Evolutionary conservation across 345 rosid genomes (phyloP), one percentile per base, ranked within the genome.

Genomic region (Anastatica hierochuntica): DNA sequence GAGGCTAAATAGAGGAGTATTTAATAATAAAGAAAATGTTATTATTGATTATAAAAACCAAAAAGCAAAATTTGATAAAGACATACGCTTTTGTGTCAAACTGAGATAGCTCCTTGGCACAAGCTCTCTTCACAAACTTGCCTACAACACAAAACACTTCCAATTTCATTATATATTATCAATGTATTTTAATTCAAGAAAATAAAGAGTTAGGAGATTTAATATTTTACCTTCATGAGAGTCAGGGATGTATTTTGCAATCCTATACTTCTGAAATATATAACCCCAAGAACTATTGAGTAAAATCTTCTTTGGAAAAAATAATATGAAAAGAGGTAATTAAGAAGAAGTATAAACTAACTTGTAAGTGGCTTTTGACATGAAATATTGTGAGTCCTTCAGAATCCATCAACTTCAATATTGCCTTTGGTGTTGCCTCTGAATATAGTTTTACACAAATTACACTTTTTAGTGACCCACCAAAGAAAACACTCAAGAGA

Each of bases 301-400:
- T 15, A 36, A 19, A 27, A 36, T 17, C 4, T 49, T 34, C 39
- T 35, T 16, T 34, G 7, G 13, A 17, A 35, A 17, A 34, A 15
- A 29, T 2, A 5, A 33, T 23, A 14, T 0, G 12, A 2, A 14
- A 14, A 36, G 1, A 43, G 6, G 33, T 4, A 7, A 29, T 8
- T 7, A 5, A 49, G 34, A 34, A 49, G 53, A 49, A 37, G 37
- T 51, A 14, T 7, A 50, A 15, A 7, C 16, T 51, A 36, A 85
- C 90, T 88, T 90, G 98, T 80, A 92, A 69, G 59, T 88, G 99
- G 69, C 99, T 88, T 76, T 92, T 92, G 4, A 92, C 89, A 74
- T 92, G 99, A 63, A 85, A 92, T 55, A 92, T 88, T 20, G 99
- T 85, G 62, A 92, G 72, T 53, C 88, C 95, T 36, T 83, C 84